These are phyloP conservation scores for Aureobasidium leucospermi DNA, from an alignment of 2,329 filamentous ascomycete genomes.

Conservation along the genomic window DNA sequence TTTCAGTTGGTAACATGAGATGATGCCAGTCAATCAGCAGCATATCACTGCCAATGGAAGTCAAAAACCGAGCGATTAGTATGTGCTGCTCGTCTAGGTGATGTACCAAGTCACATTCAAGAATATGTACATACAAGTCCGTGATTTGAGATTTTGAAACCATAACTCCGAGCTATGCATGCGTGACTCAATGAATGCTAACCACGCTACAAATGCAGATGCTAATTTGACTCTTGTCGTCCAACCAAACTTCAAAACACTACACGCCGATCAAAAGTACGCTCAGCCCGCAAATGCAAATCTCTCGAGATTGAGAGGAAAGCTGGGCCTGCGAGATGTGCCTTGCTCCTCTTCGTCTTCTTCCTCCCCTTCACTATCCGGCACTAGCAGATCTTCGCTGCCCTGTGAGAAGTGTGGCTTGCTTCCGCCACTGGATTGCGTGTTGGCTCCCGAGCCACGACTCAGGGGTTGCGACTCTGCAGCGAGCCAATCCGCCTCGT, in stretches of 20 bases:
- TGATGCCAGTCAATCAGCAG: too few relatives aligned
- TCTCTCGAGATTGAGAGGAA: conserved; percentile 31
- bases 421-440: conserved; percentile 4
- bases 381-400: conserved; percentile 41
- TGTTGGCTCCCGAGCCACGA: conserved; percentile 17
- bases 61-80: too few relatives aligned
- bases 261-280: background rate
- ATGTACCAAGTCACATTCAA: too few relatives aligned
- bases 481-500: conserved; percentile 22
- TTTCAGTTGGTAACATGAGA: too few relatives aligned
- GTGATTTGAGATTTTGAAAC: too few relatives aligned
- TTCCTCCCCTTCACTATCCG: conserved; percentile 36
- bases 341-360: conserved; percentile 22
- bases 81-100: too few relatives aligned
- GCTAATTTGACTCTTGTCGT: background rate
- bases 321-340: conserved; percentile 20
- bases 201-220: background rate
- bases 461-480: conserved; percentile 19
- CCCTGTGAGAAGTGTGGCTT: conserved; percentile 25
- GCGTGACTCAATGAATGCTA: background rate
- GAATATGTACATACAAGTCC: too few relatives aligned
- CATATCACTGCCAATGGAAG: too few relatives aligned
- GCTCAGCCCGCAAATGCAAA: conserved; percentile 30
- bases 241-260: background rate
- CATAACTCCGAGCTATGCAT: background rate